Evolutionary conservation across 352 stramenopile species (phyloP).

Genomic region (Phytophthora pini): DNA sequence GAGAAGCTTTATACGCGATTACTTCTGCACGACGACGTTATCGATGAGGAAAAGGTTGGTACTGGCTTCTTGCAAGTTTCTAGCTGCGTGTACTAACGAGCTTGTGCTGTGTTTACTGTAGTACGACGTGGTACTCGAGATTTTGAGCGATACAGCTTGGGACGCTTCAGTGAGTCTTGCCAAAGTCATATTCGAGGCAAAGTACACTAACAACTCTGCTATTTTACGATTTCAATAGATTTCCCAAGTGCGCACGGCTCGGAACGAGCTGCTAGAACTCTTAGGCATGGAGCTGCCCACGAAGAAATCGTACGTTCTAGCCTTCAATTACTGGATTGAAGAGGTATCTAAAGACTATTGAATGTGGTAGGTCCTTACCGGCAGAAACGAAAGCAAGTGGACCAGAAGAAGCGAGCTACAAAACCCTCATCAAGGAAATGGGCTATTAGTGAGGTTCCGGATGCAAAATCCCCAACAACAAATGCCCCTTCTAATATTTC

Average conservation of each 20-base stretch:
- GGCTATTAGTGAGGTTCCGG: slow-evolving; percentile 56
- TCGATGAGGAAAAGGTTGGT: slow-evolving; percentile 69
- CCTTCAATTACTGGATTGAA: not conserved
- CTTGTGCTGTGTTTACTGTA: slow-evolving; percentile 25
- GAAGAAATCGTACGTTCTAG: slow-evolving; percentile 60
- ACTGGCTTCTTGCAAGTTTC: not conserved
- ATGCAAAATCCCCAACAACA: slow-evolving; percentile 11
- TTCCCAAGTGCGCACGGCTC: slow-evolving; percentile 49
- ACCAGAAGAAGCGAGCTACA: slow-evolving; percentile 44
- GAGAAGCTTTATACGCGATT: slow-evolving; percentile 86
- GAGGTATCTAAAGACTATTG: too few species aligned
- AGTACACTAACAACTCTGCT: not conserved
- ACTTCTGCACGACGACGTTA: slow-evolving; percentile 75
- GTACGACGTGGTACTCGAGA: slow-evolving; percentile 78
- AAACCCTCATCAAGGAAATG: slow-evolving; percentile 80
- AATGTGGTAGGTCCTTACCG: not conserved
- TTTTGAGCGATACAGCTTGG: slow-evolving; percentile 84
- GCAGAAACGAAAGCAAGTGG: slow-evolving; percentile 9
- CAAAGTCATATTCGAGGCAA: not conserved
- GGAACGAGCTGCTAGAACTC: slow-evolving; percentile 70
- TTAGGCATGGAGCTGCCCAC: slow-evolving; percentile 66
- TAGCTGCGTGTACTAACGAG: not conserved
- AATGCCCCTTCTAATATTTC: slow-evolving; percentile 1
- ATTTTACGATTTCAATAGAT: slow-evolving; percentile 38
- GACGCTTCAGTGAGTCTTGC: slow-evolving; percentile 64